phyloP scores from a whole-genome alignment of 1,284 basidiomycete species.

The Apiotrichum gamsii region DNA sequence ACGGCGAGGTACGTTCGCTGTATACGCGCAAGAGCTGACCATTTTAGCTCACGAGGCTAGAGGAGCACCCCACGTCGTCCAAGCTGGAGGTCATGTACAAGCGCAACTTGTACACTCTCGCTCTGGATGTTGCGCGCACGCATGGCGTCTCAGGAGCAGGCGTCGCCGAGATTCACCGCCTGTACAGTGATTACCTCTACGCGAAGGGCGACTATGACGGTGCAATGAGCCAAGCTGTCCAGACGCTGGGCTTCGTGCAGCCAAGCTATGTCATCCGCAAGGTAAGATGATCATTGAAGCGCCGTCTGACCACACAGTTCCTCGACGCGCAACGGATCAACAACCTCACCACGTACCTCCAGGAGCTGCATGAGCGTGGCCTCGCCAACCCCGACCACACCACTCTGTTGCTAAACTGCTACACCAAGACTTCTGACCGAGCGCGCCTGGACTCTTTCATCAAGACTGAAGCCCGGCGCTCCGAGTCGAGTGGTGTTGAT shows the following conservation, averaged over 20 bases:
- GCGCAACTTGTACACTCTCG: slow-evolving; percentile 66
- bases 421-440: slow-evolving; percentile 92
- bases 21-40: not conserved
- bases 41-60: slow-evolving; percentile 63
- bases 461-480: slow-evolving; percentile 63
- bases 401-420: slow-evolving; percentile 89
- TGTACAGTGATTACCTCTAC: slow-evolving; percentile 90
- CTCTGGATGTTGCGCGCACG: slow-evolving; percentile 63
- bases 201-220: slow-evolving; percentile 85
- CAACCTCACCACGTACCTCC: slow-evolving; percentile 89
- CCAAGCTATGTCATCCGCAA: slow-evolving; percentile 96
- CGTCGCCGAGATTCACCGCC: slow-evolving; percentile 76
- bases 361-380: slow-evolving; percentile 83
- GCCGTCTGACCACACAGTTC: slow-evolving; percentile 63
- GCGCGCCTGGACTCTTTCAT: slow-evolving; percentile 84
- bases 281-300: slow-evolving; percentile 55
- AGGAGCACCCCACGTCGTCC: slow-evolving; percentile 69
- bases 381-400: slow-evolving; percentile 96
- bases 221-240: slow-evolving; percentile 84
- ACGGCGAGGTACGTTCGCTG: slow-evolving; percentile 57
- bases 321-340: slow-evolving; percentile 93
- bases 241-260: slow-evolving; percentile 81
- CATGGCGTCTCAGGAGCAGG: slow-evolving; percentile 64
- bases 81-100: slow-evolving; percentile 78
- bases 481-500: slow-evolving; percentile 50